These are phyloP conservation scores for Allium cepa DNA, from an alignment of 106 monocot genomes.

Conservation along the genomic window DNA sequence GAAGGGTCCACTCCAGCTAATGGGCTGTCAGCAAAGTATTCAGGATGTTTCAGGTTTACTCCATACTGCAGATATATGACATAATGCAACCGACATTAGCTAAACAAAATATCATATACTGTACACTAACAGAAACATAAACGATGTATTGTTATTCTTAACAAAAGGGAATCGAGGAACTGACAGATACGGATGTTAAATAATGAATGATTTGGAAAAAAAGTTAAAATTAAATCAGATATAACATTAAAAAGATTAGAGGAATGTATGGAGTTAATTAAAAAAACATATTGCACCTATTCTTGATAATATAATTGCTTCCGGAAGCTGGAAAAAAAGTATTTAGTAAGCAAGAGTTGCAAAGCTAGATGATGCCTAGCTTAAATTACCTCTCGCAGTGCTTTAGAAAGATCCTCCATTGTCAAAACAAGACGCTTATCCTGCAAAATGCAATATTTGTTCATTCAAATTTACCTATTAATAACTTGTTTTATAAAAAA, in stretches of 20 bases:
- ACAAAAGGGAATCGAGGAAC: background rate
- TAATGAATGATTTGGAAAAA: background rate
- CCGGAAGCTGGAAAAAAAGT: background rate
- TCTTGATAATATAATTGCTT: no score
- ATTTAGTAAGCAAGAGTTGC: background rate
- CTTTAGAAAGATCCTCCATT: constrained; percentile 98
- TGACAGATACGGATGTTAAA: background rate
- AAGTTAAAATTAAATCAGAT: background rate
- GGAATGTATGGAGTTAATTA: background rate
- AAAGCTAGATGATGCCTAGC: background rate
- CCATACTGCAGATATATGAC: constrained; percentile 44
- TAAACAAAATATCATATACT: no score
- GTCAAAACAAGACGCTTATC: constrained; percentile 93
- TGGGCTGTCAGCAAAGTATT: constrained; percentile 95
- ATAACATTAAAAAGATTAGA: background rate
- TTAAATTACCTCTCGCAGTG: constrained; percentile 70
- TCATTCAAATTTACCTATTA: no score
- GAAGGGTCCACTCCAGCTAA: constrained; percentile 70
- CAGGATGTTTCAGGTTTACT: constrained; percentile 88
- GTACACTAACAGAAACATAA: background rate
- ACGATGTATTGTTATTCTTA: background rate
- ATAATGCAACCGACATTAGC: no score
- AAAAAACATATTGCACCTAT: no score
- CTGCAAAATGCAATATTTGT: constrained; percentile 16
- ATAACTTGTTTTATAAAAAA: no score